Base-by-base conservation (phyloP, 768 basidiomycete genomes). In the Pholiota microspora region DNA sequence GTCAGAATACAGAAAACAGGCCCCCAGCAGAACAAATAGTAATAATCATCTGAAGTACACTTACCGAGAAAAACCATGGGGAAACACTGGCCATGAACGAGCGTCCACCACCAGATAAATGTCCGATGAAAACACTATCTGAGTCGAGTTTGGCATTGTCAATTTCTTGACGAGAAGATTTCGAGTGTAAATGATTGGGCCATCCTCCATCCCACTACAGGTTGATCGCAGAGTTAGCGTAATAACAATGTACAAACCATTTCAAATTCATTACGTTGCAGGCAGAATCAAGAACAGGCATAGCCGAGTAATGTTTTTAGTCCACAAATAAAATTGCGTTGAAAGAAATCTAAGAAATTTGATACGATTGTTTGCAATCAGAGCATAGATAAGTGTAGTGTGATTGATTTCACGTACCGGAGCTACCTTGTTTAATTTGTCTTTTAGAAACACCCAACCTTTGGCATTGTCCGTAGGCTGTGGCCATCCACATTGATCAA, bases 31-130 rank as follows among this genome's bases (percentile, higher is more conserved):
- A n/a, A n/a, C n/a, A n/a, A n/a, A 13, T 51, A 29, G 27, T 8
- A 5, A 44, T 48, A 40, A 8, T 7, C 28, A 2, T 16, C 16
- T 21, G 10, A 8, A 10, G 13, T 9, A 24, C 16, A 50, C 73
- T 58, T 45, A 76, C 75, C 9, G 85, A 86, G 69, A 83, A 89
- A 75, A 89, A 89, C 82, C 83, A 85, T 9, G 88, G 87, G 2
- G 85, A 85, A 24, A 87, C 81, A 4, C 74, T 73, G 9, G 74
- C 76, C 76, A 78, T 78, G 54, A 76, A 77, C 4, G 68, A 62
- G 18, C 67, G 61, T 1, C 64, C 66, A 5, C 56, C 59, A 16
- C 46, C 13, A 12, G 7, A 55, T 4, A 78, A 68, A 53, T 70
- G 66, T 4, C 54, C 48, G 16, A 75, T 51, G 57, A 76, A 68